These are phyloP conservation scores for Aspergillus sp. DNA, from an alignment of 2,329 filamentous ascomycete genomes.

Conservation along the genomic window DNA sequence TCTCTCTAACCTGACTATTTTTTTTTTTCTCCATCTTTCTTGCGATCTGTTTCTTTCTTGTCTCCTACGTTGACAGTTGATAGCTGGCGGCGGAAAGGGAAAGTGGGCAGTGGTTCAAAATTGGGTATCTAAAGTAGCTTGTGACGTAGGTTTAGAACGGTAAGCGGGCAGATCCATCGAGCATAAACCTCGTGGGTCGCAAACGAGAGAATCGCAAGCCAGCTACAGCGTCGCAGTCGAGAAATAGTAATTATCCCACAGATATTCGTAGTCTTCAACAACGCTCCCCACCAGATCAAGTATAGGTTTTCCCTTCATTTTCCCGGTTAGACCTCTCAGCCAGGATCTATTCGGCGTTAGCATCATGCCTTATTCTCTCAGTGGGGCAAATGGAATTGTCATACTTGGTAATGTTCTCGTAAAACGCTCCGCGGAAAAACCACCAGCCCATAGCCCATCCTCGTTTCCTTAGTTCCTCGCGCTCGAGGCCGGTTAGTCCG, in stretches of 20 bases:
- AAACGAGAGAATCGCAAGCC: constrained; percentile 3
- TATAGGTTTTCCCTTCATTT: constrained; percentile 70
- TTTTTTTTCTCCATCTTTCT: not conserved
- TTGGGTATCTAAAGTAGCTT: constrained; percentile 8
- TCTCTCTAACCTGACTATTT: not conserved
- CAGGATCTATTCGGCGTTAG: constrained; percentile 48
- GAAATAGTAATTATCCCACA: constrained; percentile 99
- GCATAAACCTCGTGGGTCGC: not conserved
- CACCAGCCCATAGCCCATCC: constrained; percentile 95
- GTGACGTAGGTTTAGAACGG: not conserved
- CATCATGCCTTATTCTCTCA: constrained; percentile 1
- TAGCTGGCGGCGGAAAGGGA: not conserved
- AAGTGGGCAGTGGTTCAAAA: not conserved
- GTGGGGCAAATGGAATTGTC: constrained; percentile 20
- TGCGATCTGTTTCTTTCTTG: too few relatives aligned
- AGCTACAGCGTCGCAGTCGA: constrained; percentile 56
- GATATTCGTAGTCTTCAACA: constrained; percentile 92
- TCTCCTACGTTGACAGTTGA: not conserved
- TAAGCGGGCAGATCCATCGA: not conserved
- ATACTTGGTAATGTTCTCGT: constrained; percentile 80
- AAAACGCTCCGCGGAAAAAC: constrained; percentile 94
- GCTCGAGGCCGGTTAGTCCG: constrained; percentile 78
- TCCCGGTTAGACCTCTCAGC: constrained; percentile 68
- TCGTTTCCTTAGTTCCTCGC: constrained; percentile 82
- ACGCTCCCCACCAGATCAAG: constrained; percentile 80